These are phyloP conservation scores for Wickerhamomyces silvicola DNA, from an alignment of 805 yeast genomes.

Conservation along the genomic window DNA sequence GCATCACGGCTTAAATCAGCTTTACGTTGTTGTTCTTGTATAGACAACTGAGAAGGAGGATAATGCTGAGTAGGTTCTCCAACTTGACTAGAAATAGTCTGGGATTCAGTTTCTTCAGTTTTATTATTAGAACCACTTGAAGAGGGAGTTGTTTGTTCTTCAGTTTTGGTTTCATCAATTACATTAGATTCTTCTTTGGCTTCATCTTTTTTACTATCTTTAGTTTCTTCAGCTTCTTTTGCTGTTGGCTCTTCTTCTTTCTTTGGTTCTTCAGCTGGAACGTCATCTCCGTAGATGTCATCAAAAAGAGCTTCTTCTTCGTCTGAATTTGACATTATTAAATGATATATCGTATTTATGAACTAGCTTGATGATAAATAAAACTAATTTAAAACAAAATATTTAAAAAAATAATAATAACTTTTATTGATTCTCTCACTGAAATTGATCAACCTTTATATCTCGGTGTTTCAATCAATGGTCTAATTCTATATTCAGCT, in stretches of 20 bases:
- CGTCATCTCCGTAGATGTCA: constrained; percentile 61
- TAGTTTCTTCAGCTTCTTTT: constrained; percentile 10
- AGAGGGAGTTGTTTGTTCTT: constrained; percentile 5
- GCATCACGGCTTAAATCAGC: constrained; percentile 61
- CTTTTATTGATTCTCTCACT: too few species aligned
- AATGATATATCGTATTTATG: too few species aligned
- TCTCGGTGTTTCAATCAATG: too few species aligned
- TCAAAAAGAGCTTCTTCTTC: constrained; percentile 94
- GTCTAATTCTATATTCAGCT: too few species aligned
- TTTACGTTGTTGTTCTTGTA: constrained; percentile 17
- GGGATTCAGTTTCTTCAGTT: constrained; percentile 1
- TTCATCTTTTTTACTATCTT: constrained; percentile 8
- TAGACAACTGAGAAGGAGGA: constrained; percentile 11
- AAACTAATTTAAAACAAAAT: too few species aligned
- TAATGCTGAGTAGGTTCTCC: constrained; percentile 15
- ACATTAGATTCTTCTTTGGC: constrained; percentile 1
- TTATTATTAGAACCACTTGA: background rate
- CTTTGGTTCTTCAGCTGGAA: constrained; percentile 8
- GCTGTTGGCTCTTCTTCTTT: constrained; percentile 14
- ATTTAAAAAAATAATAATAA: too few species aligned
- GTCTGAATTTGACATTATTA: constrained; percentile 58
- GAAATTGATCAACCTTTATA: too few species aligned
- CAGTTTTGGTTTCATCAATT: background rate
- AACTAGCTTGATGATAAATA: too few species aligned
- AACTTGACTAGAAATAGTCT: too few species aligned